Percentiles rank a stretch among this genome's conserved stretches.
phyloP scores from a whole-genome alignment of 2,329 filamentous ascomycete genomes.

The Exophiala alcalophila region DNA sequence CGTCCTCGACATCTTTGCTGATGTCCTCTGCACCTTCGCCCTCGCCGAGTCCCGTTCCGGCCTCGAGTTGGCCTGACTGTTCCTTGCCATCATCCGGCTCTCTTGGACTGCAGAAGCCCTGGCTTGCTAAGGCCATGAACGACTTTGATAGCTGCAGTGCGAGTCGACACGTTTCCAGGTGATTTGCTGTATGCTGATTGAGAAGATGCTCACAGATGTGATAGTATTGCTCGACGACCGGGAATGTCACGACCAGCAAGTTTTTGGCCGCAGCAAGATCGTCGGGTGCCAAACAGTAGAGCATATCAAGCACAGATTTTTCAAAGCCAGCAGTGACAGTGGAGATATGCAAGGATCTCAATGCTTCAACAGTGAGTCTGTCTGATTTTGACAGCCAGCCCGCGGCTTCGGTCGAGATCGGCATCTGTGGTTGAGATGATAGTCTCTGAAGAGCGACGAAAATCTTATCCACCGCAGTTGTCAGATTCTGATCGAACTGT shows the following conservation, averaged over 20 bases:
- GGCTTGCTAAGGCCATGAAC: slow-evolving; percentile 73
- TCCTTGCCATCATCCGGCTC: slow-evolving; percentile 72
- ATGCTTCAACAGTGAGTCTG: slow-evolving; percentile 51
- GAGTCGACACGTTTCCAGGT: slow-evolving; percentile 69
- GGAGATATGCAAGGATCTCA: slow-evolving; percentile 59
- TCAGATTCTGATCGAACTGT: slow-evolving; percentile 57
- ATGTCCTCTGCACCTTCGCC: slow-evolving; percentile 96
- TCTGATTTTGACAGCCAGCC: slow-evolving; percentile 62
- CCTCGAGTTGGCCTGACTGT: slow-evolving; percentile 76
- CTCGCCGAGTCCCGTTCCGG: slow-evolving; percentile 88
- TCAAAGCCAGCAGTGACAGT: slow-evolving; percentile 51
- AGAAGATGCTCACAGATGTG: slow-evolving; percentile 59
- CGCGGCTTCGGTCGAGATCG: slow-evolving; percentile 58
- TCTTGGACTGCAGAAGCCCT: slow-evolving; percentile 88
- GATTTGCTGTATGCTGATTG: slow-evolving; percentile 59
- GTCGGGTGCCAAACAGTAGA: slow-evolving; percentile 47
- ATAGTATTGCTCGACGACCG: slow-evolving; percentile 73
- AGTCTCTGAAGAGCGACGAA: slow-evolving; percentile 77
- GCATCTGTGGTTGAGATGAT: slow-evolving; percentile 56
- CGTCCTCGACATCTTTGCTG: slow-evolving; percentile 90
- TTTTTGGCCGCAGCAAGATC: slow-evolving; percentile 44
- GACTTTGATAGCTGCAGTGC: slow-evolving; percentile 71
- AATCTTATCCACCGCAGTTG: slow-evolving; percentile 68
- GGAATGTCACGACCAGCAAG: slow-evolving; percentile 60
- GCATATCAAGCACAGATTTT: slow-evolving; percentile 43